Evolutionary conservation across 352 stramenopile genomes (phyloP).

Genomic region (Pythium periplocum): DNA sequence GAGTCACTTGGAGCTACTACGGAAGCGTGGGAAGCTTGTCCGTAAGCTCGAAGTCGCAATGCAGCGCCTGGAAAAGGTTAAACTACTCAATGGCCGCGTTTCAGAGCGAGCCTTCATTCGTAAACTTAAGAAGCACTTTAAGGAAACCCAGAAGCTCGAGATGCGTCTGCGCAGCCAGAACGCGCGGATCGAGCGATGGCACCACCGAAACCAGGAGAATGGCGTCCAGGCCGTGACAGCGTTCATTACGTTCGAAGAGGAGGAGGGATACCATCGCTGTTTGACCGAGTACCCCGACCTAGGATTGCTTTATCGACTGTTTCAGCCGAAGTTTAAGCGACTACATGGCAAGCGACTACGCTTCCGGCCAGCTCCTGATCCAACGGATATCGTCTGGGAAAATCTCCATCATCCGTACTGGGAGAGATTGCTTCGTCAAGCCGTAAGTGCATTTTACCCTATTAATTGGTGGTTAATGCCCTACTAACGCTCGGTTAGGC

Average conservation of each 20-base stretch:
- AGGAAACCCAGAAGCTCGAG: slow-evolving; percentile 38
- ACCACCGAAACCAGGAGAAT: slow-evolving; percentile 14
- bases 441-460: slow-evolving; percentile 22
- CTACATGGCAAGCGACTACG: slow-evolving; percentile 67
- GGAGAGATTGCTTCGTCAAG: slow-evolving; percentile 54
- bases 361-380: slow-evolving; percentile 65
- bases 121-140: slow-evolving; percentile 35
- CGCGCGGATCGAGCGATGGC: slow-evolving; percentile 35
- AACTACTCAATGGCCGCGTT: slow-evolving; percentile 41
- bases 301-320: slow-evolving; percentile 64
- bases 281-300: slow-evolving; percentile 73
- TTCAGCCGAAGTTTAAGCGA: slow-evolving; percentile 57
- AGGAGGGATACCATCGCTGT: slow-evolving; percentile 75
- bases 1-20: slow-evolving; percentile 52
- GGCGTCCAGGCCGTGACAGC: slow-evolving; percentile 56
- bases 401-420: slow-evolving; percentile 68
- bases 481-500: slow-evolving; percentile 20
- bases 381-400: slow-evolving; percentile 84
- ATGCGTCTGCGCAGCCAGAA: slow-evolving; percentile 38
- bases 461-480: background rate
- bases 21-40: slow-evolving; percentile 53
- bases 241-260: slow-evolving; percentile 83
- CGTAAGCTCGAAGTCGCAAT: slow-evolving; percentile 56
- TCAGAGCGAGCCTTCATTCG: slow-evolving; percentile 34
- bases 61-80: slow-evolving; percentile 65